Evolutionary conservation across 805 yeast species (phyloP).

Genomic region (Pichia scutulata): DNA sequence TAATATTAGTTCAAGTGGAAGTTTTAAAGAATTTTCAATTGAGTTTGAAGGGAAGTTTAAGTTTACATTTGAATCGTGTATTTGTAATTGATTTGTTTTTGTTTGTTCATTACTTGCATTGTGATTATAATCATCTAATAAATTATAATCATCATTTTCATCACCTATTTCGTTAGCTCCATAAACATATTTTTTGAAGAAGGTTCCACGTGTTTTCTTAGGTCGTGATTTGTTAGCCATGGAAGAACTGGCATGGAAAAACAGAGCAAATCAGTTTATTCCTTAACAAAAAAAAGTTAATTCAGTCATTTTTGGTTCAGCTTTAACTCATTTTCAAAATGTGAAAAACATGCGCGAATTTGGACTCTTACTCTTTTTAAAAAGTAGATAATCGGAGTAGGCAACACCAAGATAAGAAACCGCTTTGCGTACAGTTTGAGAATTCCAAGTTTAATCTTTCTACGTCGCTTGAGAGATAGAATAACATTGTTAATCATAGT

Average conservation of each 20-base stretch:
- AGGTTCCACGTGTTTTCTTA: slow-evolving; percentile 68
- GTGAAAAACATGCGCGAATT: background rate
- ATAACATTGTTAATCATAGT: background rate
- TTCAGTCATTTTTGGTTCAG: no score
- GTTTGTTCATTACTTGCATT: background rate
- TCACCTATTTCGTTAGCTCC: slow-evolving; percentile 21
- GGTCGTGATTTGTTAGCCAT: slow-evolving; percentile 90
- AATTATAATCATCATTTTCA: slow-evolving; percentile 5
- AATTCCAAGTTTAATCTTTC: background rate
- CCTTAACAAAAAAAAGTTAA: no score
- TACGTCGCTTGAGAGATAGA: background rate
- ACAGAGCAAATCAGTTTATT: background rate
- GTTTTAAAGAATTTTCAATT: slow-evolving; percentile 11
- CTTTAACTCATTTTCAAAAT: background rate
- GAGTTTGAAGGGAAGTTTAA: background rate
- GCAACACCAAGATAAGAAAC: background rate
- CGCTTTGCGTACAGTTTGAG: slow-evolving; percentile 3
- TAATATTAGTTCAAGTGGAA: slow-evolving; percentile 47
- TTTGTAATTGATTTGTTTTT: background rate
- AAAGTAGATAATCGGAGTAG: background rate
- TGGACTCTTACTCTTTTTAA: background rate
- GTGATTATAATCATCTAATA: background rate
- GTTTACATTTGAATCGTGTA: background rate
- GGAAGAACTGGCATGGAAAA: background rate
- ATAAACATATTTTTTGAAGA: slow-evolving; percentile 63